Evolutionary conservation across 805 yeast genomes (phyloP).

Genomic region (Suhomyces pyralidae): DNA sequence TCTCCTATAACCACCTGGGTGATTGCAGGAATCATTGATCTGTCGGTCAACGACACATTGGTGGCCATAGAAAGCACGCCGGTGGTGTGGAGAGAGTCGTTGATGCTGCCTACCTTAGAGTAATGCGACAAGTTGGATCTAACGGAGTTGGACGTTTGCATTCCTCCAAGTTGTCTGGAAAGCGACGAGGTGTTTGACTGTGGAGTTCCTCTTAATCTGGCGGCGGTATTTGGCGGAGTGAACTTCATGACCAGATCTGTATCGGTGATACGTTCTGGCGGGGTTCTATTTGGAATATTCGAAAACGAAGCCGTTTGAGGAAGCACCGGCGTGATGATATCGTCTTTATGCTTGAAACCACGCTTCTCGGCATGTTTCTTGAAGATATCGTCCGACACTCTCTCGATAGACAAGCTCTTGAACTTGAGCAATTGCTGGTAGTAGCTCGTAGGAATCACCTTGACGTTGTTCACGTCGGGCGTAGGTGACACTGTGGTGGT

Average conservation of each 20-base stretch:
- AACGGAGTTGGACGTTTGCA: slow-evolving; percentile 15
- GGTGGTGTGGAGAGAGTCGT: slow-evolving; percentile 33
- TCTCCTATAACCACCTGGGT: slow-evolving; percentile 95
- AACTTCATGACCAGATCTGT: slow-evolving; percentile 19
- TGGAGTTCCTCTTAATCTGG: slow-evolving; percentile 9
- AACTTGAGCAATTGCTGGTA: slow-evolving; percentile 48
- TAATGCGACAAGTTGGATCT: slow-evolving; percentile 29
- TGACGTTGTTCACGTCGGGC: slow-evolving; percentile 56
- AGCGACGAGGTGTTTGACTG: slow-evolving; percentile 7
- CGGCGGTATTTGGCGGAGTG: slow-evolving; percentile 18
- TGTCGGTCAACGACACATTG: slow-evolving; percentile 61
- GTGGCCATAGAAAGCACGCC: slow-evolving; percentile 50
- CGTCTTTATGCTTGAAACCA: slow-evolving; percentile 39
- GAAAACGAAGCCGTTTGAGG: slow-evolving; percentile 17
- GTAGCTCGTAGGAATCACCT: slow-evolving; percentile 62
- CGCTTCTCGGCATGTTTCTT: slow-evolving; percentile 46
- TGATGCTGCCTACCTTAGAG: slow-evolving; percentile 25
- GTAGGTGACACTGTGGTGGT: slow-evolving; percentile 58
- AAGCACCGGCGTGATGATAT: slow-evolving; percentile 18
- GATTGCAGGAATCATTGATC: slow-evolving; percentile 76
- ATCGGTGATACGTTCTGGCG: slow-evolving; percentile 17
- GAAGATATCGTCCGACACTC: slow-evolving; percentile 44
- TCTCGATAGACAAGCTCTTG: slow-evolving; percentile 45
- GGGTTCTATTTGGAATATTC: slow-evolving; percentile 8
- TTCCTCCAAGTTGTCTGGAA: slow-evolving; percentile 3